Evolutionary conservation across 2,329 filamentous ascomycete genomes (phyloP).

Genomic region (Monosporascus ibericus): DNA sequence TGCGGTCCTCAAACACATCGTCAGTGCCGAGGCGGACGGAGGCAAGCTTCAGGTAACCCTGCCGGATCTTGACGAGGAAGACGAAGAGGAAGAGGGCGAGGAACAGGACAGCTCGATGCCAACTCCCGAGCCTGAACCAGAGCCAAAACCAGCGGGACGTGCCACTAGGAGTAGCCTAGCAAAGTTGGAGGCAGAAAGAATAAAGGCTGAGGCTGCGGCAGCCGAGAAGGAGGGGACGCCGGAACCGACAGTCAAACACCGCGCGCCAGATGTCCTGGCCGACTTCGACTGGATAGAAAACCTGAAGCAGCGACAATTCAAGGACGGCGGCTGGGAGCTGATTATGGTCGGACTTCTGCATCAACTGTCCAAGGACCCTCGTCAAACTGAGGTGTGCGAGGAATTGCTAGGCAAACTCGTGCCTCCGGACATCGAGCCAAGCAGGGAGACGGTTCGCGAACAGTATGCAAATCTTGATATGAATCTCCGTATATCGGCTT

Average conservation of each 20-base stretch:
- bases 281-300: constrained; percentile 81
- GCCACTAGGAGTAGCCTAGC: constrained; percentile 82
- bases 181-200: constrained; percentile 67
- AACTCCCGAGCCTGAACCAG: constrained; percentile 64
- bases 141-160: constrained; percentile 58
- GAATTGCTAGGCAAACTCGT: constrained; percentile 75
- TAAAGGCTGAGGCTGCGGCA: constrained; percentile 54
- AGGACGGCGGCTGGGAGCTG: constrained; percentile 83
- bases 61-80: constrained; percentile 67
- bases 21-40: constrained; percentile 66
- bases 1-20: constrained; percentile 79
- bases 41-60: constrained; percentile 75
- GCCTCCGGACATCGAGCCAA: constrained; percentile 69
- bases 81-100: constrained; percentile 57
- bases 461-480: constrained; percentile 75
- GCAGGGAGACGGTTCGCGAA: constrained; percentile 62
- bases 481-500: constrained; percentile 71
- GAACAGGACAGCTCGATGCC: constrained; percentile 46
- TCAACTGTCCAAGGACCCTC: constrained; percentile 72
- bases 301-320: constrained; percentile 76
- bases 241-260: constrained; percentile 50
- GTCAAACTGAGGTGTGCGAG: constrained; percentile 67
- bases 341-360: constrained; percentile 83
- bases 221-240: constrained; percentile 42
- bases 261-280: constrained; percentile 68